Conservation (phyloP, 73 alveolate species). For the Durusdinium trenchii region DNA sequence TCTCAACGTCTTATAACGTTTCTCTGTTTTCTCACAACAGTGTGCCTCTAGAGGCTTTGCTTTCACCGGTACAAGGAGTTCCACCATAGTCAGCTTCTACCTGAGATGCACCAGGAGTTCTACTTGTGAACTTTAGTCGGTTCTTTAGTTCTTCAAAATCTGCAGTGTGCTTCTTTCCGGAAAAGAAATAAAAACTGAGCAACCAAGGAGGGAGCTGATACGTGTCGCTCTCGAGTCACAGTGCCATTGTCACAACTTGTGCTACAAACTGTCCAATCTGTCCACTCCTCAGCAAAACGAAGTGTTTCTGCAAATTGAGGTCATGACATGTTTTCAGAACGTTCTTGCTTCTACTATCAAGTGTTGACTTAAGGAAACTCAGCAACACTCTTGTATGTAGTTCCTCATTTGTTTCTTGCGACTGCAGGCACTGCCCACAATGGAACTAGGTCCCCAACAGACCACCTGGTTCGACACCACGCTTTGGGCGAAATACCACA, state of each 20-base stretch:
- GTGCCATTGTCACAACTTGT: conserved; percentile 72
- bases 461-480: conserved; percentile 8
- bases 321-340: too few relatives aligned
- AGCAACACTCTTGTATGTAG: too few relatives aligned
- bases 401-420: too few relatives aligned
- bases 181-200: background rate
- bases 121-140: background rate
- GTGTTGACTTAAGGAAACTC: too few relatives aligned
- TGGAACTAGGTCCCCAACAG: conserved; percentile 9
- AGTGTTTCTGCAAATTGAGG: too few relatives aligned
- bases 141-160: background rate
- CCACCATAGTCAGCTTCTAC: conserved; percentile 82
- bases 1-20: too few relatives aligned
- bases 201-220: background rate
- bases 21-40: too few relatives aligned
- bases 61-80: conserved; percentile 44
- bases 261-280: conserved; percentile 70
- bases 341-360: too few relatives aligned
- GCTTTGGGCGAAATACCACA: too few relatives aligned
- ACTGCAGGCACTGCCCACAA: too few relatives aligned
- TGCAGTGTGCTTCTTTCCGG: background rate
- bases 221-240: conserved; percentile 27
- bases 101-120: background rate
- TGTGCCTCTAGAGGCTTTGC: conserved; percentile 44
- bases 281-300: conserved; percentile 28